Evolutionary conservation across 345 rosid species (phyloP).

Genomic region (Syzygium aqueum): DNA sequence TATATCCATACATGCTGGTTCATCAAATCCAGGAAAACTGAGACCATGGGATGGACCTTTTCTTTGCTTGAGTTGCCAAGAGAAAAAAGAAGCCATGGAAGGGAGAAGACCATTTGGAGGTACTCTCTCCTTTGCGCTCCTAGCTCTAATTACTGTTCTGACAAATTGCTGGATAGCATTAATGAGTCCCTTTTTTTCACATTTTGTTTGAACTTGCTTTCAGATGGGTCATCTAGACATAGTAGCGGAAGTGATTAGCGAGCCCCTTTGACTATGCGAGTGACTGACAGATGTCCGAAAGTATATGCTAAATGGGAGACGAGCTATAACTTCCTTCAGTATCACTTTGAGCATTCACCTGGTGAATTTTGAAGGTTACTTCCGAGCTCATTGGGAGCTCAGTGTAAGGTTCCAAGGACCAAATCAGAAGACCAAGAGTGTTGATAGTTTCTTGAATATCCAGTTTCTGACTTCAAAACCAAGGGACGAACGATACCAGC

Average conservation of each 20-base stretch:
- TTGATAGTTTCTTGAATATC: neutral
- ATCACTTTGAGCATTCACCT: neutral
- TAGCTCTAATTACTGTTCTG: neutral
- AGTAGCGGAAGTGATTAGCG: constrained; percentile 88
- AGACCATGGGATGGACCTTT: constrained; percentile 99
- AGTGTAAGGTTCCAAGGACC: neutral
- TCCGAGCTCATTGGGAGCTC: neutral
- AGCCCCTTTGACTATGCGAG: neutral
- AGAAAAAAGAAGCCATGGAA: constrained; percentile 98
- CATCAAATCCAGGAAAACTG: constrained; percentile 46
- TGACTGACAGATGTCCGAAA: neutral
- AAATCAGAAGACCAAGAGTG: neutral
- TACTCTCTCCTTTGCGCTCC: neutral
- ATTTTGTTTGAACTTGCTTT: neutral
- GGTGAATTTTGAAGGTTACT: neutral
- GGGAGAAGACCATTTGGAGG: constrained; percentile 83
- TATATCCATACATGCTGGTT: constrained; percentile 74
- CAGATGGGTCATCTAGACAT: constrained; percentile 53
- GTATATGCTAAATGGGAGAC: neutral
- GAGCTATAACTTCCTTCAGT: neutral
- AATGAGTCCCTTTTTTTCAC: constrained; percentile 3
- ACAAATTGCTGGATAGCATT: neutral
- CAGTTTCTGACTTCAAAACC: neutral
- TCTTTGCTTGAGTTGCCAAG: constrained; percentile 94
- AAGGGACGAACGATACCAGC: neutral